A percentile compares a stretch with the other conserved stretches of the same genome.
These are phyloP conservation scores for Aureobasidium leucospermi DNA, from an alignment of 2,329 filamentous ascomycete genomes.

Conservation along the genomic window DNA sequence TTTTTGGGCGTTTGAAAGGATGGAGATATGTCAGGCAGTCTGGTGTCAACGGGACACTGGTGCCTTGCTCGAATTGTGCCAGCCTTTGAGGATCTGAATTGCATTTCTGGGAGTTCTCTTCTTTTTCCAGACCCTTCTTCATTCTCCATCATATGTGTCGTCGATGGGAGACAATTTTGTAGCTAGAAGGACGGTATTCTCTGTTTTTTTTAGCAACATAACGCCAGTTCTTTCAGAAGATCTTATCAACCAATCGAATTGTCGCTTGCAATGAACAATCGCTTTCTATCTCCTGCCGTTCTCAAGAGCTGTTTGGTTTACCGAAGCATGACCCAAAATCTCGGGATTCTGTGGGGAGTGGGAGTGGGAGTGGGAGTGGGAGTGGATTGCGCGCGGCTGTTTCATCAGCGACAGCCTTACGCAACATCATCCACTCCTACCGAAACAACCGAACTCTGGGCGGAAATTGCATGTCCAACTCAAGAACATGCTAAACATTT, in stretches of 20 bases:
- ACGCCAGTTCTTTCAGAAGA: no score
- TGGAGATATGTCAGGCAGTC: background rate
- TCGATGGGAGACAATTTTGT: no score
- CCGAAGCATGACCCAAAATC: background rate
- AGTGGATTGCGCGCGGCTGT: background rate
- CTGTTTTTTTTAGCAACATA: no score
- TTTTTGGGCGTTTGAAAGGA: background rate
- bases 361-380: background rate
- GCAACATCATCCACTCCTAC: background rate
- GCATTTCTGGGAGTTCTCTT: background rate
- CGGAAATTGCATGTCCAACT: no score
- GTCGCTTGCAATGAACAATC: no score
- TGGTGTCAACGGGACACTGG: background rate
- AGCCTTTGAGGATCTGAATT: background rate
- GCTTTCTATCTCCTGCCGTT: no score
- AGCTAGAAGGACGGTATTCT: no score
- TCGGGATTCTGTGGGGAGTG: background rate
- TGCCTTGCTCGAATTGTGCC: background rate
- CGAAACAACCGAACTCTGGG: no score
- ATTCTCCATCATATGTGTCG: no score
- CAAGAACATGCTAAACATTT: no score
- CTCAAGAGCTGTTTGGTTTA: background rate
- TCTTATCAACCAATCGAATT: no score
- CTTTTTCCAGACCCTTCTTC: background rate
- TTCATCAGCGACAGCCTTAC: background rate